phyloP scores from a whole-genome alignment of 805 yeast species.

The Candida nanaspora region DNA sequence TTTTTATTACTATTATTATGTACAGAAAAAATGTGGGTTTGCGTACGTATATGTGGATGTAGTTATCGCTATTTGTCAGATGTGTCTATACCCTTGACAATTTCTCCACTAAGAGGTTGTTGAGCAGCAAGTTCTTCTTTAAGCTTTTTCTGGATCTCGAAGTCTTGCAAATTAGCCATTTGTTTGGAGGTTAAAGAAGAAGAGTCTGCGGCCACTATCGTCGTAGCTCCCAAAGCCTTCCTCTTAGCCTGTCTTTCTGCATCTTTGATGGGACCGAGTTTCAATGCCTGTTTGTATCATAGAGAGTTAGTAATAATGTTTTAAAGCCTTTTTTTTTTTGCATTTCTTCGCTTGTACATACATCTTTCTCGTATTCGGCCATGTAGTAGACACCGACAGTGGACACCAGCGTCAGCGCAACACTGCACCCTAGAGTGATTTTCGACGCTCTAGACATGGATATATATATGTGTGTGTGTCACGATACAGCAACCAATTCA shows the following conservation, averaged over 20 bases:
- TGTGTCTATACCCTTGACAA: slow-evolving; percentile 33
- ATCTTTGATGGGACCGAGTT: slow-evolving; percentile 82
- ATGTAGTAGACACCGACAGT: slow-evolving; percentile 63
- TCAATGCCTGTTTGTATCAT: slow-evolving; percentile 38
- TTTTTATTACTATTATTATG: neutral
- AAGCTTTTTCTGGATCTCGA: slow-evolving; percentile 55
- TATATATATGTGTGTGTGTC: too few species aligned
- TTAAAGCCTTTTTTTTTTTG: too few species aligned
- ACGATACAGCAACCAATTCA: too few species aligned
- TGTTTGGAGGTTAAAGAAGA: slow-evolving; percentile 25
- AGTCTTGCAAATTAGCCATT: slow-evolving; percentile 56
- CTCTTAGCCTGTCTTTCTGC: slow-evolving; percentile 54
- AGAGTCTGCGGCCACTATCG: slow-evolving; percentile 27
- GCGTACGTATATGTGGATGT: neutral
- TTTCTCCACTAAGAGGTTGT: slow-evolving; percentile 59
- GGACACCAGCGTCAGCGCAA: slow-evolving; percentile 48
- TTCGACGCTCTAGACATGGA: slow-evolving; percentile 77
- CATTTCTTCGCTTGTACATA: too few species aligned
- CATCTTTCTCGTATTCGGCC: slow-evolving; percentile 63
- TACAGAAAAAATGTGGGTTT: neutral
- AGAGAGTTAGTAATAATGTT: neutral
- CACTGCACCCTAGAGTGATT: slow-evolving; percentile 57
- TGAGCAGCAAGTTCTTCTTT: slow-evolving; percentile 45
- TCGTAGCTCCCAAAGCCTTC: slow-evolving; percentile 36
- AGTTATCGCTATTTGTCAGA: neutral